phyloP scores from a whole-genome alignment of 2,329 filamentous ascomycete genomes.

The Monilinia fructigena region DNA sequence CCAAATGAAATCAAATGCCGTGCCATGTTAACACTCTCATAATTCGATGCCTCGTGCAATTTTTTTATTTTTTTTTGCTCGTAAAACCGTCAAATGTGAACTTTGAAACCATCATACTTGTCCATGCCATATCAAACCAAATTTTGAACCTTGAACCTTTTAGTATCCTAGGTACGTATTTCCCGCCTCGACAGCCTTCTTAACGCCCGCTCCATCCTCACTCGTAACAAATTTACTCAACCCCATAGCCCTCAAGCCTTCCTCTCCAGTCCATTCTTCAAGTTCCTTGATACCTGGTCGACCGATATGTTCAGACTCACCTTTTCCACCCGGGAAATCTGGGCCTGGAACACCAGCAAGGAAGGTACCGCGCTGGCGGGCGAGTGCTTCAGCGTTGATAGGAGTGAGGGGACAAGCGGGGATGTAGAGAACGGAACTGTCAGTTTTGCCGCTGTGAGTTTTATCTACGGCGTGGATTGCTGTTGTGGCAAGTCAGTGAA shows the following conservation, averaged over 20 bases:
- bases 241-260: constrained; percentile 57
- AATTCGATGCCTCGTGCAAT: neutral
- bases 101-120: neutral
- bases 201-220: constrained; percentile 3
- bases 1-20: neutral
- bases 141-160: too few species aligned
- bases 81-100: neutral
- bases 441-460: constrained; percentile 65
- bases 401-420: constrained; percentile 80
- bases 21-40: neutral
- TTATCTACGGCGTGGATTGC: constrained; percentile 74
- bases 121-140: neutral
- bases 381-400: constrained; percentile 68
- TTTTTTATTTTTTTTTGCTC: neutral
- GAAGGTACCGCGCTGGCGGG: constrained; percentile 70
- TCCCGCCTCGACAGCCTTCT: neutral
- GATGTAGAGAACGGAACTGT: constrained; percentile 87
- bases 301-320: constrained; percentile 57
- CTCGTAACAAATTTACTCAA: constrained; percentile 39
- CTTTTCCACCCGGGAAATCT: constrained; percentile 70
- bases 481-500: neutral
- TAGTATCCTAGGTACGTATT: constrained; percentile 8
- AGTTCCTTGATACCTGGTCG: constrained; percentile 41
- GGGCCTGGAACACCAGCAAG: constrained; percentile 63
- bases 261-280: constrained; percentile 47